Conservation (phyloP, 768 basidiomycete species). For the Psilocybe cyanescens region DNA sequence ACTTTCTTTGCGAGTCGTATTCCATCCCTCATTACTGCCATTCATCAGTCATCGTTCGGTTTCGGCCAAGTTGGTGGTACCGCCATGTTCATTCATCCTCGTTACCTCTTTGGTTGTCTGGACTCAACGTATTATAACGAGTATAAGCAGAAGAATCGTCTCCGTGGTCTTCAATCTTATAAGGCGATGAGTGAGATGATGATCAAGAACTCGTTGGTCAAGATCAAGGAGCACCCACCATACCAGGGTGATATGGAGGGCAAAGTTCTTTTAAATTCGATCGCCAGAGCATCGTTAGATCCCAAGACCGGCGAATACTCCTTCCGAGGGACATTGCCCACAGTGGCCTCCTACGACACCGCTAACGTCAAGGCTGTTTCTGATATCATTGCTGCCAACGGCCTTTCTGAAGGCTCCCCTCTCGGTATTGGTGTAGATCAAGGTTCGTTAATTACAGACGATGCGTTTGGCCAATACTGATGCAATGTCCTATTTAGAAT, state of each 20-base stretch:
- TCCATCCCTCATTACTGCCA: slow-evolving; percentile 3
- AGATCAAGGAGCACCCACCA: slow-evolving; percentile 93
- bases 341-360: slow-evolving; percentile 53
- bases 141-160: slow-evolving; percentile 74
- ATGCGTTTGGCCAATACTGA: slow-evolving; percentile 8
- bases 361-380: slow-evolving; percentile 73
- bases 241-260: slow-evolving; percentile 86
- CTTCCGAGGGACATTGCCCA: slow-evolving; percentile 69
- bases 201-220: slow-evolving; percentile 91
- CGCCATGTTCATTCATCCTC: slow-evolving; percentile 86
- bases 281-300: slow-evolving; percentile 84
- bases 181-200: slow-evolving; percentile 96
- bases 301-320: slow-evolving; percentile 86
- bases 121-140: slow-evolving; percentile 75
- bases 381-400: slow-evolving; percentile 47
- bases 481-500: slow-evolving; percentile 49
- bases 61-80: slow-evolving; percentile 99
- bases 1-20: neutral
- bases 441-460: slow-evolving; percentile 49
- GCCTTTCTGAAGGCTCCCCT: slow-evolving; percentile 40
- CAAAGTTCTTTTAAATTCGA: slow-evolving; percentile 87
- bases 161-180: slow-evolving; percentile 73
- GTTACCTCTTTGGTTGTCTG: slow-evolving; percentile 85
- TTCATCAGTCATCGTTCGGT: slow-evolving; percentile 85
- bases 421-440: slow-evolving; percentile 90